Conservation (phyloP, 768 basidiomycete genomes). For the Hygrocybe coccinea region DNA sequence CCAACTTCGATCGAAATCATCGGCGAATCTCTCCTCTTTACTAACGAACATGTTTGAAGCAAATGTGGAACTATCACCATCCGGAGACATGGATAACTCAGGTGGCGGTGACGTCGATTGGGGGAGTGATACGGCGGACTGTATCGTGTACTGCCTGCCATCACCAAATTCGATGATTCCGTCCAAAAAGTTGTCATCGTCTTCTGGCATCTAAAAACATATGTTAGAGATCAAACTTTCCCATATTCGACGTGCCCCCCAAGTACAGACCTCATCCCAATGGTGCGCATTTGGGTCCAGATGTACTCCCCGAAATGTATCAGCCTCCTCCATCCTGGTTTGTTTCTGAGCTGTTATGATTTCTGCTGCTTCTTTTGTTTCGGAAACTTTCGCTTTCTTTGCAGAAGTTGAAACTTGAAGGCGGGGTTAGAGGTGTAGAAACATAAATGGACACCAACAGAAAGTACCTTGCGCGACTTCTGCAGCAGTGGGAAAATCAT, state of each 20-base stretch:
- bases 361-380: conserved; percentile 47
- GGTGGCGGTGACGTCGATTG: conserved; percentile 26
- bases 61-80: conserved; percentile 9
- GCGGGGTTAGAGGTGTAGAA: no score
- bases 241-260: neutral
- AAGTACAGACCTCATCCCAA: conserved; percentile 87
- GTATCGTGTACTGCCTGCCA: conserved; percentile 85
- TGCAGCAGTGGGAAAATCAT: conserved; percentile 94
- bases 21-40: conserved; percentile 85
- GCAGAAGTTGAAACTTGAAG: conserved; percentile 26
- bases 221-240: conserved; percentile 8
- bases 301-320: conserved; percentile 92
- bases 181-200: conserved; percentile 84
- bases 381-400: conserved; percentile 35
- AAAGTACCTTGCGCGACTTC: conserved; percentile 82
- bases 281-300: conserved; percentile 91
- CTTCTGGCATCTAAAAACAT: conserved; percentile 71
- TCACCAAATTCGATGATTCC: conserved; percentile 95
- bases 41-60: conserved; percentile 47
- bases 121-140: conserved; percentile 37
- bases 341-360: conserved; percentile 52
- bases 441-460: conserved; percentile 9
- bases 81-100: conserved; percentile 12
- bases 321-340: conserved; percentile 73
- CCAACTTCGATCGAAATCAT: conserved; percentile 96